Percentiles rank a stretch among this genome's conserved stretches.
phyloP scores from a whole-genome alignment of 108 stramenopile species.

The Skeletonema grethae region DNA sequence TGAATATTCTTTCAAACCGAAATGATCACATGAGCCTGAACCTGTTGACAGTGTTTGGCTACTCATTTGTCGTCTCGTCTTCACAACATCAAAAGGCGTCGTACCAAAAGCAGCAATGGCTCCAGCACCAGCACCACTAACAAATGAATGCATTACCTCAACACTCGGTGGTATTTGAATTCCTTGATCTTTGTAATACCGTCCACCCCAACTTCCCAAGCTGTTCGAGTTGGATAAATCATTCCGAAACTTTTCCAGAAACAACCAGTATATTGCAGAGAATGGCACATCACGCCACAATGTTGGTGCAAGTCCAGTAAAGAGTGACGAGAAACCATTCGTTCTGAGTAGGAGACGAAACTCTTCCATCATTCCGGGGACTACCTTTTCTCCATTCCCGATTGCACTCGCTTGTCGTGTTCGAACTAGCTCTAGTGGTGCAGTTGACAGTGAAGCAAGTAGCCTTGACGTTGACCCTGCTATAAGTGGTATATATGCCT shows the following conservation, averaged over 20 bases:
- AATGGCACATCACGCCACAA: slow-evolving; percentile 95
- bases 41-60: background rate
- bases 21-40: background rate
- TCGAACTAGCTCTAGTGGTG: slow-evolving; percentile 91
- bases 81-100: slow-evolving; percentile 96
- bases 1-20: background rate
- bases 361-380: slow-evolving; percentile 39
- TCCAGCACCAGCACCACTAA: slow-evolving; percentile 84
- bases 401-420: slow-evolving; percentile 61
- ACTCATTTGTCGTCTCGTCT: slow-evolving; percentile 84
- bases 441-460: slow-evolving; percentile 78
- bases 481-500: slow-evolving; percentile 56
- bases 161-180: slow-evolving; percentile 13
- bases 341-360: slow-evolving; percentile 55
- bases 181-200: slow-evolving; percentile 17
- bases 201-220: slow-evolving; percentile 15
- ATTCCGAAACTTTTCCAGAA: slow-evolving; percentile 62
- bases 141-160: slow-evolving; percentile 57
- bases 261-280: slow-evolving; percentile 88
- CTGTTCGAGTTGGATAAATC: slow-evolving; percentile 4
- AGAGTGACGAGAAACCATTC: slow-evolving; percentile 71
- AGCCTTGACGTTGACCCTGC: slow-evolving; percentile 83
- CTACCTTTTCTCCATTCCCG: slow-evolving; percentile 24
- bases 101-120: slow-evolving; percentile 84
- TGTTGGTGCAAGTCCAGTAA: slow-evolving; percentile 87